Base-by-base conservation (phyloP, 1,284 basidiomycete species). In the Pholiota adiposa region DNA sequence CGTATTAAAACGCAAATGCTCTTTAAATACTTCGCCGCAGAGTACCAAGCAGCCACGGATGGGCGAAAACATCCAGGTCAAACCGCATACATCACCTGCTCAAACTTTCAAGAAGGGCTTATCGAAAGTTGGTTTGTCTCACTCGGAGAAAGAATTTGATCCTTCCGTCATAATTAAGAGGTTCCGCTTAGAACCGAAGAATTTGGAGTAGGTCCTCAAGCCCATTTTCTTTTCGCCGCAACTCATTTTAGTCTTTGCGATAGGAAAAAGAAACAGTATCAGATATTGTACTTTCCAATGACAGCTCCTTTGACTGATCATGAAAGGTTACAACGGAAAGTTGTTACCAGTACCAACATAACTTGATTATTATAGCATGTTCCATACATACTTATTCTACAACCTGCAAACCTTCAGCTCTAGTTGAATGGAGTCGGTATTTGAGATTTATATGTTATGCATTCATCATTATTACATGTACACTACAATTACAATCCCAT, bases 271-370 rank as follows among this genome's bases (percentile, higher is more conserved):
- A 72, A 82, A 60, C 77, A 83, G 34, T 90, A 88, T 66, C 89
- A 92, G 67, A 84, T 92, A 21, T 74, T 92, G 29, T 89, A 86
- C 68, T 91, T 91, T 65, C 86, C 89, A 0, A 78, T 92, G 76
- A 79, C 75, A 0, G 74, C 79, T 1, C 85, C 87, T 4, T 72
- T 90, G 41, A 81, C 79, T 1, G 79, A 83, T 12, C 59, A 69
- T 18, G 82, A 91, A 68, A 83, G 79, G 56, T 66, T 61, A 55
- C 62, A 69, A 49, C 76, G 83, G 56, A 87, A 81, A 66, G 74
- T 81, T 4, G 81, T 92, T 29, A 81, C 72, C 2, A 89, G 88
- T 54, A 73, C 65, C 18, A 70, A 68, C 55, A 62, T 72, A 49
- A 69, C 67, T 36, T 74, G 60, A 67, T n/a, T n/a, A n/a, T n/a